Conservation (phyloP, 192 early-diverging fungal species). For the Entomortierella beljakovae region DNA sequence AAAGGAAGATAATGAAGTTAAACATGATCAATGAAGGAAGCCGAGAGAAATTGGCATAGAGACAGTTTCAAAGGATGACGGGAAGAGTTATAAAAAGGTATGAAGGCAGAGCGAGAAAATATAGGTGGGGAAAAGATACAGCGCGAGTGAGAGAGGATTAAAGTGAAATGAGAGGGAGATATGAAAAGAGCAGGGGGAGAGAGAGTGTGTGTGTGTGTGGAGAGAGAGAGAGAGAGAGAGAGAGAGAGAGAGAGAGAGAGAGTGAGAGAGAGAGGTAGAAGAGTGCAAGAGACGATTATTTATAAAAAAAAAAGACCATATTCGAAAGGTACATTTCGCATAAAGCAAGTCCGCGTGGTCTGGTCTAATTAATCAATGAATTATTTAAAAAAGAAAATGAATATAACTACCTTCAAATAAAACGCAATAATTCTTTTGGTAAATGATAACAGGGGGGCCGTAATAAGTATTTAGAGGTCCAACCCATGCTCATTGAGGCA, state of each 20-base stretch:
- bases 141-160: slow-evolving; percentile 1
- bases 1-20: background rate
- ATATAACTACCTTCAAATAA: too few species aligned
- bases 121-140: too few species aligned
- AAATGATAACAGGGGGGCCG: too few species aligned
- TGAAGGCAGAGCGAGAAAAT: background rate
- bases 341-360: background rate
- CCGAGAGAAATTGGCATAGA: background rate
- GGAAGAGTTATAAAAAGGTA: slow-evolving; percentile 2
- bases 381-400: too few species aligned
- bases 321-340: background rate
- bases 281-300: background rate
- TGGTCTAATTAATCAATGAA: too few species aligned
- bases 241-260: background rate
- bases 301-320: background rate
- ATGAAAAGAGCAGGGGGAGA: background rate
- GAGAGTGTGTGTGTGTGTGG: background rate
- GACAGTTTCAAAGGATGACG: background rate
- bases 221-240: background rate
- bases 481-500: too few species aligned
- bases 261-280: too few species aligned
- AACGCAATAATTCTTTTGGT: too few species aligned
- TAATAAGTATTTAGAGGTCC: too few species aligned
- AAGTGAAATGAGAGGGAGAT: background rate
- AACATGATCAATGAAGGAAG: slow-evolving; percentile 2